A percentile compares a stretch with the other conserved stretches of the same genome.
Conservation (phyloP, 306 rosid species). For the Fragaria vesca region DNA sequence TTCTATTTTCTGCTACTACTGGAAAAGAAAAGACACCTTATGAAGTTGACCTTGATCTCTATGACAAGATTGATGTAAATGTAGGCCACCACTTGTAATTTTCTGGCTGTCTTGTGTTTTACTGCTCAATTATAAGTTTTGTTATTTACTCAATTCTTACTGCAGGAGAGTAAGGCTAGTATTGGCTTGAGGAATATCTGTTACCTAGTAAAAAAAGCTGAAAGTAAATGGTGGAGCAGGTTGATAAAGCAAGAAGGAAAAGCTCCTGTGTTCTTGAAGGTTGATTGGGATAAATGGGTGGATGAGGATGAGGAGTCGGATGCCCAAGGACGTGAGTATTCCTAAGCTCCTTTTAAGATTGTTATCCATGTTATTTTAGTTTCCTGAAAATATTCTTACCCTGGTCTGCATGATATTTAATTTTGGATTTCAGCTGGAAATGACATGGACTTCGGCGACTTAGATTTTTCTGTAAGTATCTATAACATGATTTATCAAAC, state of each 20-base stretch:
- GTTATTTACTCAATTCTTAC: neutral
- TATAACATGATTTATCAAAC: neutral
- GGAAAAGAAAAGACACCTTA: constrained; percentile 50
- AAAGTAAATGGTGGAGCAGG: constrained; percentile 66
- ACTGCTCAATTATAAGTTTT: no score
- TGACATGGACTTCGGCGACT: constrained; percentile 46
- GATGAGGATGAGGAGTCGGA: constrained; percentile 76
- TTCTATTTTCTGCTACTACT: constrained; percentile 56
- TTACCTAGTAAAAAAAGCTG: constrained; percentile 54
- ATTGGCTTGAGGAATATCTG: constrained; percentile 53
- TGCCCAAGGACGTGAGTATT: constrained; percentile 21
- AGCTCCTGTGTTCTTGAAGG: constrained; percentile 59
- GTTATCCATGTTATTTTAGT: neutral
- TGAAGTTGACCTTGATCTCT: constrained; percentile 59
- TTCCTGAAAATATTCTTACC: constrained; percentile 1
- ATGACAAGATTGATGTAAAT: constrained; percentile 54
- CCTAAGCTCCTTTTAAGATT: neutral
- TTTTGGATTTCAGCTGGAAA: constrained; percentile 36
- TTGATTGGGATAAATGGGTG: constrained; percentile 84
- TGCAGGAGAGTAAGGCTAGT: constrained; percentile 60
- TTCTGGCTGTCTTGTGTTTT: neutral
- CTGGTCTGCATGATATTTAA: neutral
- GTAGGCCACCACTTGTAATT: constrained; percentile 19
- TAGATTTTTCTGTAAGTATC: constrained; percentile 58
- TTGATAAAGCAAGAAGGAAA: constrained; percentile 60